Conservation (phyloP, 2,329 filamentous ascomycete genomes). For the Laburnicola sp. region DNA sequence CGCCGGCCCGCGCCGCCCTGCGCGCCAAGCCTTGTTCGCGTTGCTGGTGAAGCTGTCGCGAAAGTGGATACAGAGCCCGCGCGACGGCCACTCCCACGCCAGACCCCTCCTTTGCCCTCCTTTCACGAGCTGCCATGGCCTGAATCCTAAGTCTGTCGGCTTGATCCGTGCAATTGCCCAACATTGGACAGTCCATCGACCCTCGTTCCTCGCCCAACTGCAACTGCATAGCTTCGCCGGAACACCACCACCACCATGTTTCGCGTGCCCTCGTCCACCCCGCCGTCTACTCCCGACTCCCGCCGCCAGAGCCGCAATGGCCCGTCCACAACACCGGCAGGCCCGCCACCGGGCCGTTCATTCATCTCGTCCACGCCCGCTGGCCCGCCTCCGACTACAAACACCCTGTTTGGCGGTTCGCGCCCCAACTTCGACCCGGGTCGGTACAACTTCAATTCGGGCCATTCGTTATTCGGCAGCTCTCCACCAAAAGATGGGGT, state of each 20-base stretch:
- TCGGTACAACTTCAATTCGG: constrained; percentile 22
- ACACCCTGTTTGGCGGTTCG: constrained; percentile 55
- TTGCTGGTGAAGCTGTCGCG: not conserved
- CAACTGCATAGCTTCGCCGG: not conserved
- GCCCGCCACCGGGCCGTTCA: constrained; percentile 54
- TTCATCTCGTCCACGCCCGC: constrained; percentile 60
- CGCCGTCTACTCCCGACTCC: constrained; percentile 43
- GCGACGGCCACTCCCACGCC: not conserved
- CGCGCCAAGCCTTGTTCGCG: not conserved
- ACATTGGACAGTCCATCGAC: not conserved
- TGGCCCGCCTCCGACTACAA: constrained; percentile 54
- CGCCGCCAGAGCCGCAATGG: constrained; percentile 34
- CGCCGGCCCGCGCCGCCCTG: not conserved
- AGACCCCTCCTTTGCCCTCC: not conserved
- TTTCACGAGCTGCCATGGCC: not conserved
- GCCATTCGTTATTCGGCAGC: constrained; percentile 28
- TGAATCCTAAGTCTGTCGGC: not conserved
- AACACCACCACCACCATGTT: constrained; percentile 34
- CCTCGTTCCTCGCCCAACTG: not conserved
- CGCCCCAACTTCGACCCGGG: constrained; percentile 42
- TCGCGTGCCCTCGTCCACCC: constrained; percentile 37
- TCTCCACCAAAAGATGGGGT: constrained; percentile 40
- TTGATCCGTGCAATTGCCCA: not conserved
- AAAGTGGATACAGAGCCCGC: not conserved
- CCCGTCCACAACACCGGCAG: constrained; percentile 62